Evolutionary conservation across 2,329 filamentous ascomycete genomes (phyloP).

Genomic region (Didymella glomerata): DNA sequence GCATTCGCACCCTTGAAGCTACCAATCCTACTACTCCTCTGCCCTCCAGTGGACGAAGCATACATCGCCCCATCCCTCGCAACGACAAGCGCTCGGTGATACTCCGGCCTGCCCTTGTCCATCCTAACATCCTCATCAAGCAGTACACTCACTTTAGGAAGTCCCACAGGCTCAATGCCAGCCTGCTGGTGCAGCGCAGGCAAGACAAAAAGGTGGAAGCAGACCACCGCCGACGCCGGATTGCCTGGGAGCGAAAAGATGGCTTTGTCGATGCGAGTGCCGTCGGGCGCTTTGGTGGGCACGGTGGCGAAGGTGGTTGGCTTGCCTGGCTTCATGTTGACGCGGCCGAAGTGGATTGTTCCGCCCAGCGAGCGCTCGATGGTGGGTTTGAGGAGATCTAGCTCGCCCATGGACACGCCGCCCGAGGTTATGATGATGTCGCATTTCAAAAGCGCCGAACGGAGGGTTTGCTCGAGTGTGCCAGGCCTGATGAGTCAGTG

Average conservation of each 20-base stretch:
- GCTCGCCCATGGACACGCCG: constrained; percentile 96
- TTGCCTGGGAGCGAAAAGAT: constrained; percentile 95
- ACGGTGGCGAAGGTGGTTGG: constrained; percentile 96
- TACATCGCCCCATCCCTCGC: constrained; percentile 71
- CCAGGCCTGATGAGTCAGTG: constrained; percentile 61
- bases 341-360: constrained; percentile 94
- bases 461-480: constrained; percentile 78
- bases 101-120: constrained; percentile 82
- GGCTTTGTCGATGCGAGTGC: constrained; percentile 67
- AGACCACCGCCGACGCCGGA: constrained; percentile 90
- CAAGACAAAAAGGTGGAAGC: constrained; percentile 92
- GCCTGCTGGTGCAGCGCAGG: constrained; percentile 81
- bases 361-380: constrained; percentile 90
- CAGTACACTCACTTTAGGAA: constrained; percentile 75
- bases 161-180: constrained; percentile 72
- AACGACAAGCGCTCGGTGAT: constrained; percentile 82
- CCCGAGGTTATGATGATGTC: constrained; percentile 92
- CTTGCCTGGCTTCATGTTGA: constrained; percentile 98
- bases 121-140: constrained; percentile 76
- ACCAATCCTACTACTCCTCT: constrained; percentile 88
- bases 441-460: constrained; percentile 74
- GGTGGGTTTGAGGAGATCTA: constrained; percentile 95
- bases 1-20: constrained; percentile 91
- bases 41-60: constrained; percentile 85
- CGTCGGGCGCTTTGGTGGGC: constrained; percentile 62